Conservation (phyloP, 768 basidiomycete genomes). For the Auricularia cornea region DNA sequence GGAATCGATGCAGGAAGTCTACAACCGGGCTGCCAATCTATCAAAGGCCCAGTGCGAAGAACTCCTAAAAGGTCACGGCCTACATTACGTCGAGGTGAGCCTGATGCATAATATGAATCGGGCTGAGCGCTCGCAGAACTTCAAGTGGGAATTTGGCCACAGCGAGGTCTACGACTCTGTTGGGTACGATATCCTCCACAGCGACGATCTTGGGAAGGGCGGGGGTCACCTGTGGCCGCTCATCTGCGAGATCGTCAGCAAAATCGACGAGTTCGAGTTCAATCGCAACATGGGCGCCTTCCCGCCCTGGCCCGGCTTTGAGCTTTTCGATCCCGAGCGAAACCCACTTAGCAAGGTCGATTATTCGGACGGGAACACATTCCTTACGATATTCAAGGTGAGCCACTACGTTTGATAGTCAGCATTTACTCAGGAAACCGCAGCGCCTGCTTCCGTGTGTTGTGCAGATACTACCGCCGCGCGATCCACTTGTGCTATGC, state of each 20-base stretch:
- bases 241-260: constrained; percentile 7
- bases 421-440: background rate
- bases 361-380: constrained; percentile 21
- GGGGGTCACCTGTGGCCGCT: constrained; percentile 19
- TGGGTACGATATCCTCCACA: constrained; percentile 24
- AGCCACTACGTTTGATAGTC: background rate
- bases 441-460: constrained; percentile 23
- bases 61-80: constrained; percentile 15
- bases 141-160: constrained; percentile 20
- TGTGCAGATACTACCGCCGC: constrained; percentile 20
- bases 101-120: background rate
- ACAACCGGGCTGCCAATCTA: constrained; percentile 8
- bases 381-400: constrained; percentile 19
- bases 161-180: constrained; percentile 16
- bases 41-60: constrained; percentile 12
- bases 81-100: constrained; percentile 17
- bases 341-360: background rate
- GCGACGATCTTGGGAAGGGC: constrained; percentile 21
- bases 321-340: constrained; percentile 17
- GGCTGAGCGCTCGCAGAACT: constrained; percentile 13
- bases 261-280: background rate
- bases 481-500: constrained; percentile 19
- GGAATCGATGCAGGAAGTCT: constrained; percentile 14
- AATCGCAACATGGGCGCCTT: constrained; percentile 19
- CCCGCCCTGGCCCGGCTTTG: constrained; percentile 21